These are phyloP conservation scores for Aspergillus felis DNA, from an alignment of 2,329 filamentous ascomycete species.

Conservation along the genomic window DNA sequence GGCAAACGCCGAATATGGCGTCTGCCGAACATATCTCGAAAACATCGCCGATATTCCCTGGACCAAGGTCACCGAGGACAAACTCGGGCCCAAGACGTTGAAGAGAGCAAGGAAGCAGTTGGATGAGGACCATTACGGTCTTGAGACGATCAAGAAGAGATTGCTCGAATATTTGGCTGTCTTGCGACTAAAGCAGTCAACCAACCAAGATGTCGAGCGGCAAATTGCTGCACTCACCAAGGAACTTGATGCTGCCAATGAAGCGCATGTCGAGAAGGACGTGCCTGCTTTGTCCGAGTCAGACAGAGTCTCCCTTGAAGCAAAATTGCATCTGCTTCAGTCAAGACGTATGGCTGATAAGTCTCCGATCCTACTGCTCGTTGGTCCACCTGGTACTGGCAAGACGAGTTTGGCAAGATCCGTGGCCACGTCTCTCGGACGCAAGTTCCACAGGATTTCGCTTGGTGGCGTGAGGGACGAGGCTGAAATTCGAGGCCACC, in stretches of 20 bases:
- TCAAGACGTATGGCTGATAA: conserved; percentile 87
- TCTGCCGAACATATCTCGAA: conserved; percentile 89
- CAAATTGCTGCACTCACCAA: conserved; percentile 61
- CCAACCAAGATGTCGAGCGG: conserved; percentile 76
- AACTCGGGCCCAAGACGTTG: conserved; percentile 76
- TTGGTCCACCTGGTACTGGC: conserved; percentile 89
- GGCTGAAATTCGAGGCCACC: conserved; percentile 91
- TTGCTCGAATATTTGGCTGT: conserved; percentile 94
- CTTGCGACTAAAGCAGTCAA: conserved; percentile 87
- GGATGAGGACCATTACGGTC: conserved; percentile 91
- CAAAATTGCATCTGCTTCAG: conserved; percentile 71
- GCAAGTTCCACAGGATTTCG: conserved; percentile 96
- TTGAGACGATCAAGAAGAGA: conserved; percentile 96
- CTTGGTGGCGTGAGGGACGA: conserved; percentile 94
- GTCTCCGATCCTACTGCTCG: conserved; percentile 88
- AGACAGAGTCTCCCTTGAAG: conserved; percentile 45
- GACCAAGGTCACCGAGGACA: conserved; percentile 78
- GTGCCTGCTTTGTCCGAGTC: conserved; percentile 48
- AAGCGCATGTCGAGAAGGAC: conserved; percentile 53
- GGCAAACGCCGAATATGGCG: conserved; percentile 91
- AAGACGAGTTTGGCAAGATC: conserved; percentile 96
- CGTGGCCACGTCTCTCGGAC: conserved; percentile 82
- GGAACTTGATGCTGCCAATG: conserved; percentile 37
- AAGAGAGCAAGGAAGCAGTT: conserved; percentile 79
- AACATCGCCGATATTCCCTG: conserved; percentile 92